Evolutionary conservation across 1,139 yeast species (phyloP).

Genomic region (Yamadazyma membranifaciens): DNA sequence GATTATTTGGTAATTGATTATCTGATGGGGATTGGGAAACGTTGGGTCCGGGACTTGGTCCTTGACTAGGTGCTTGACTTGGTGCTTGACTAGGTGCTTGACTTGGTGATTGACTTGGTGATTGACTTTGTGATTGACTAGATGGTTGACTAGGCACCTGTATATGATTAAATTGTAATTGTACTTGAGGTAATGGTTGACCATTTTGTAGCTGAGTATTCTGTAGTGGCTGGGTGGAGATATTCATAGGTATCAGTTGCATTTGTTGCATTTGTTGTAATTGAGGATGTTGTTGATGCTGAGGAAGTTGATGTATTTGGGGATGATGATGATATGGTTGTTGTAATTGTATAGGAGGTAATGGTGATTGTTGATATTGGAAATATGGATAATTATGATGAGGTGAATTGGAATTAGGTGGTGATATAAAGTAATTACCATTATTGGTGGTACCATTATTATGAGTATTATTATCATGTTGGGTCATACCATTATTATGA

Average conservation of each 20-base stretch:
- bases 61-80: neutral
- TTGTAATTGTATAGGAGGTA: constrained; percentile 10
- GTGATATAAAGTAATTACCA: constrained; percentile 12
- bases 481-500: neutral
- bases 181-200: neutral
- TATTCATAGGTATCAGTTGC: constrained; percentile 5
- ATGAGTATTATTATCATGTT: neutral
- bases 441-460: neutral
- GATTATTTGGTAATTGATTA: constrained; percentile 1
- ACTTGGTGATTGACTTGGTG: neutral
- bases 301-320: constrained; percentile 9
- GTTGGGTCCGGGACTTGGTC: neutral
- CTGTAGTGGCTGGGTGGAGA: constrained; percentile 7
- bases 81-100: neutral
- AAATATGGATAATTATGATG: constrained; percentile 16
- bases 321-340: constrained; percentile 12
- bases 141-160: neutral
- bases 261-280: constrained; percentile 5
- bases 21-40: constrained; percentile 1
- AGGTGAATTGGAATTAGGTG: constrained; percentile 19
- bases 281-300: constrained; percentile 10
- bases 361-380: constrained; percentile 11
- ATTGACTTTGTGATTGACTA: neutral
- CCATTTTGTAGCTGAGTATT: constrained; percentile 5
- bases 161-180: too few species aligned